These are phyloP conservation scores for Dioszegia hungarica DNA, from an alignment of 768 basidiomycete genomes.

Conservation along the genomic window DNA sequence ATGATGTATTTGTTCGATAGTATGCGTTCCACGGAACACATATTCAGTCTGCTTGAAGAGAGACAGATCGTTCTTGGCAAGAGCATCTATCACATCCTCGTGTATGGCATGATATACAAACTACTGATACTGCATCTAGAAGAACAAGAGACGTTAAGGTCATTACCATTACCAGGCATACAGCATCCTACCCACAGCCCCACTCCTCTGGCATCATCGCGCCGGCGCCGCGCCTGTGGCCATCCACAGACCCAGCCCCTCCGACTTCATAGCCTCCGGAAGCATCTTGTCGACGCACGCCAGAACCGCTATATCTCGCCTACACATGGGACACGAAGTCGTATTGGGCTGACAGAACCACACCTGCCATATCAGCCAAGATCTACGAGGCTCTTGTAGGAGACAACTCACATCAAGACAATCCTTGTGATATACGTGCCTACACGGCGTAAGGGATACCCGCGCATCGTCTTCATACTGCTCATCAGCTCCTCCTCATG, in stretches of 20 bases:
- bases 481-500: slow-evolving; percentile 2
- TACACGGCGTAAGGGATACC: slow-evolving; percentile 34
- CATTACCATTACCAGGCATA: too few relatives aligned
- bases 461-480: slow-evolving; percentile 24
- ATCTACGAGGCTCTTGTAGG: not conserved
- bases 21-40: too few relatives aligned
- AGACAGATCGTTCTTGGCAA: too few relatives aligned
- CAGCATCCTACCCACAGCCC: too few relatives aligned
- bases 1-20: not conserved
- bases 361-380: slow-evolving; percentile 19
- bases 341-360: slow-evolving; percentile 33
- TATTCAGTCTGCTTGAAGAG: too few relatives aligned
- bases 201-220: too few relatives aligned
- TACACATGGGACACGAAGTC: slow-evolving; percentile 40
- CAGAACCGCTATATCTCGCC: slow-evolving; percentile 34
- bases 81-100: too few relatives aligned
- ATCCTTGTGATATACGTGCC: slow-evolving; percentile 40
- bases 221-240: too few relatives aligned
- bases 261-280: slow-evolving; percentile 12
- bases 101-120: not conserved
- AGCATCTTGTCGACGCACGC: slow-evolving; percentile 23
- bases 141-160: too few relatives aligned
- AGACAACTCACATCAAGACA: slow-evolving; percentile 33
- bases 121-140: not conserved
- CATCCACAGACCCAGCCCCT: slow-evolving; percentile 35